Conservation (phyloP, 306 rosid species). For the Prunus armeniaca region DNA sequence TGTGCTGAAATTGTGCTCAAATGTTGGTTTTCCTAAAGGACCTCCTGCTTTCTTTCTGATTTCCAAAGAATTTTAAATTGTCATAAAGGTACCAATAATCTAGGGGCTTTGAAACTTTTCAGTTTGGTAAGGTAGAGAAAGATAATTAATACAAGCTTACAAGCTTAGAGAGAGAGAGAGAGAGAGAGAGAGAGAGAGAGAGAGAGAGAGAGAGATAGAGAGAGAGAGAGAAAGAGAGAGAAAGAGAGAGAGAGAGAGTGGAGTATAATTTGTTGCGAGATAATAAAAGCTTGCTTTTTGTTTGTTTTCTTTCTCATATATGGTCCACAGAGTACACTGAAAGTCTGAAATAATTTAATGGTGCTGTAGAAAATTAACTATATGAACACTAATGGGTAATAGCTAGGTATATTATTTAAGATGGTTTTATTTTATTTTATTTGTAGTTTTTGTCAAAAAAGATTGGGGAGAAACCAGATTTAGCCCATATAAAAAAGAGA, state of each 20-base stretch:
- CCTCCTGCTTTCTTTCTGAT: constrained; percentile 27
- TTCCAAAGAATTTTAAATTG: constrained; percentile 7
- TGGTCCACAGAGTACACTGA: neutral
- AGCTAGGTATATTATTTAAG: neutral
- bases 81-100: neutral
- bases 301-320: neutral
- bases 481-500: too few relatives aligned
- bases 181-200: too few relatives aligned
- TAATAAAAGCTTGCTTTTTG: neutral
- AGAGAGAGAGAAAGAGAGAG: neutral
- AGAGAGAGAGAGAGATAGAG: too few relatives aligned
- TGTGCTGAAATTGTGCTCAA: constrained; percentile 40
- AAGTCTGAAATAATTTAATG: neutral
- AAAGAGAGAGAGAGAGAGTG: neutral
- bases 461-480: too few relatives aligned
- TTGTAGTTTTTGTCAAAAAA: too few relatives aligned
- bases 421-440: too few relatives aligned
- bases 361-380: neutral
- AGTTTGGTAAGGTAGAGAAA: neutral
- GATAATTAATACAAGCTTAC: neutral
- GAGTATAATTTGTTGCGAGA: neutral
- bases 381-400: neutral
- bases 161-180: neutral
- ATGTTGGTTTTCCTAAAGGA: constrained; percentile 31
- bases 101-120: neutral